Conservation (phyloP, 2,329 filamentous ascomycete genomes). For the Beauveria pseudobassiana region DNA sequence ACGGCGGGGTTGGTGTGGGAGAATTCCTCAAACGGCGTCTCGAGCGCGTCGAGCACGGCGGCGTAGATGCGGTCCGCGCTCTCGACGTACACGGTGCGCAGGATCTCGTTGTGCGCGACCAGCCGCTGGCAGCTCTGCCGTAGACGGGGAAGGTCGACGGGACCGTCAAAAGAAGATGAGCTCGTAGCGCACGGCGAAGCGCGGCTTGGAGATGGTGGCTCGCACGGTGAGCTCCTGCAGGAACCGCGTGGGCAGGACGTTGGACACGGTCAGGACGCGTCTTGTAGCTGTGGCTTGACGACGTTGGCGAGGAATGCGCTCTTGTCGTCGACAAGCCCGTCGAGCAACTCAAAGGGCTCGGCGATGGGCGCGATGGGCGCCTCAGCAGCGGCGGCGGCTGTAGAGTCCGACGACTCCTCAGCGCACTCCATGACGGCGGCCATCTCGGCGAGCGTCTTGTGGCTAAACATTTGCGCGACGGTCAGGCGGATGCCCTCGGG, state of each 20-base stretch:
- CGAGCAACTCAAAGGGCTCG: conserved; percentile 45
- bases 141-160: conserved; percentile 41
- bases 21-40: conserved; percentile 44
- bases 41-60: conserved; percentile 50
- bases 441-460: conserved; percentile 42
- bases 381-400: neutral
- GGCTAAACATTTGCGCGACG: conserved; percentile 49
- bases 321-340: conserved; percentile 24
- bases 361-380: conserved; percentile 38
- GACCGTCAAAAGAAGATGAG: conserved; percentile 54
- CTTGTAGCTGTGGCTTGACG: conserved; percentile 43
- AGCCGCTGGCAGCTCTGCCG: conserved; percentile 45
- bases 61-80: conserved; percentile 41
- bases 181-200: conserved; percentile 57
- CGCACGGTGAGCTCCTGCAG: conserved; percentile 52
- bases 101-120: conserved; percentile 53
- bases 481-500: conserved; percentile 40
- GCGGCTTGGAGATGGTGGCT: conserved; percentile 48
- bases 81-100: conserved; percentile 58
- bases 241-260: conserved; percentile 51
- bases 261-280: conserved; percentile 42
- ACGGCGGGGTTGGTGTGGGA: conserved; percentile 41
- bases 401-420: conserved; percentile 18
- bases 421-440: conserved; percentile 38
- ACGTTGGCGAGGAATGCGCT: conserved; percentile 37